Evolutionary conservation across 2,329 filamentous ascomycete genomes (phyloP), one percentile per base, ranked within the genome.

Genomic region (Venturia asperata): DNA sequence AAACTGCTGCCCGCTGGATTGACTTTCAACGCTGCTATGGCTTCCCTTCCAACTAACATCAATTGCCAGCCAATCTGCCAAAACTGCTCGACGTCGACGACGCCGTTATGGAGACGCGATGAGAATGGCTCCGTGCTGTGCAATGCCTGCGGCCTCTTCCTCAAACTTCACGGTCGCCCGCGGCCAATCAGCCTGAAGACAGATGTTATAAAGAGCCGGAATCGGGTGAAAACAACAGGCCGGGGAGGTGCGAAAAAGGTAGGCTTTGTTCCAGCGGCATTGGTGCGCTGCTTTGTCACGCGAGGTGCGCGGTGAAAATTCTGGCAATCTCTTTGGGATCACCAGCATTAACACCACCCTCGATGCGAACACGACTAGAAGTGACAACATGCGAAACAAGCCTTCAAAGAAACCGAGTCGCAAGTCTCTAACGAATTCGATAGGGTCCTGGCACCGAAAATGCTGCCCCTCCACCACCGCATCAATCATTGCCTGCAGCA

Each of bases 121-220:
- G 94, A 99, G 80, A 86, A 89, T 72, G 94, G 94, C 70, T 89
- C 92, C 0, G 93, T 99, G 45, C 88, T 99, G 63, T 99, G 94
- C 86, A 99, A 99, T 79, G 94, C 94, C 73, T 99, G 94, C 78
- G 94, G 94, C 67, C 84, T 99, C 66, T 99, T 97, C 78, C 84
- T 97, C 72, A 99, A 99, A 83, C 84, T 99, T 70, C 94, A 99
- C 76, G 92, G 92, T 69, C 89, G 92, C 34, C 87, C 94, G 67
- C 88, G 94, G 65, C 94, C 94, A 70, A 97, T 96, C 76, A 96
- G 91, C 71, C 84, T 99, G 72, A 99, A 99, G 83, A 97, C 94
- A 61, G 94, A 99, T 81, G 93, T 97, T 70, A 99, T 99, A 81
- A 99, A 99, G 82, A 97, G 92, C 81, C 91, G 94, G 73, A 99